A percentile compares a stretch with the other conserved stretches of the same genome.
These are phyloP conservation scores for Parmales sp. DNA, from an alignment of 108 stramenopile genomes.

Conservation along the genomic window DNA sequence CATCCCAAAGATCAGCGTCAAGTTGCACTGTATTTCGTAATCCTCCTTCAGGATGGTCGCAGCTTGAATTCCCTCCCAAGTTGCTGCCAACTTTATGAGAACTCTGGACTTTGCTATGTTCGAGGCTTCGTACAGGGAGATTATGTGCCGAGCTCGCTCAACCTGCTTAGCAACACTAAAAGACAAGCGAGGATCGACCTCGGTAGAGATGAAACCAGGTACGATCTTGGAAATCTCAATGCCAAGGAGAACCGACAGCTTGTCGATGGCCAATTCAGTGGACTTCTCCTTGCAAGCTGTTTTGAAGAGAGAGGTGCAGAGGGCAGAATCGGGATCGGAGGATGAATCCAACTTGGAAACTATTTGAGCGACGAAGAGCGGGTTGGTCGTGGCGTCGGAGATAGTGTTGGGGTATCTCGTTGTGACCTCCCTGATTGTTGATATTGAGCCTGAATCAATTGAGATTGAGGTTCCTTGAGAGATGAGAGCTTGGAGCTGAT, in stretches of 20 bases:
- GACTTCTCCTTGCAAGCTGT: conserved; percentile 17
- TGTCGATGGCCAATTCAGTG: conserved; percentile 71
- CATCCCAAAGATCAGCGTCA: conserved; percentile 87
- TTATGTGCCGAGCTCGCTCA: conserved; percentile 71
- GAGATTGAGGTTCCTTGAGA: too few relatives aligned
- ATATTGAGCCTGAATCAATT: too few relatives aligned
- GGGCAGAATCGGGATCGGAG: not conserved
- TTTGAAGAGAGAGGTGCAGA: not conserved
- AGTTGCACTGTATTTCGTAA: conserved; percentile 89
- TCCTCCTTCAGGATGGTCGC: conserved; percentile 75
- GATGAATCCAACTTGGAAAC: too few relatives aligned
- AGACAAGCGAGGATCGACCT: conserved; percentile 89
- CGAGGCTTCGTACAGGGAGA: conserved; percentile 74
- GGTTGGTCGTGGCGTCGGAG: conserved; percentile 86
- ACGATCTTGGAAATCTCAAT: conserved; percentile 67
- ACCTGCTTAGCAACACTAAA: conserved; percentile 81
- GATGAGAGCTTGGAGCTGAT: too few relatives aligned
- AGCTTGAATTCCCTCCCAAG: conserved; percentile 97
- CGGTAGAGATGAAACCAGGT: conserved; percentile 86
- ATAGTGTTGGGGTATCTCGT: too few relatives aligned
- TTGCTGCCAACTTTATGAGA: conserved; percentile 94
- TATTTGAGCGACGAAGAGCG: conserved; percentile 76
- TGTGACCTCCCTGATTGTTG: too few relatives aligned
- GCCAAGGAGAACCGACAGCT: conserved; percentile 88
- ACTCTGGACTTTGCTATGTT: conserved; percentile 70